Conservation (phyloP, 495 filamentous ascomycete genomes). For the Terfezia boudieri region DNA sequence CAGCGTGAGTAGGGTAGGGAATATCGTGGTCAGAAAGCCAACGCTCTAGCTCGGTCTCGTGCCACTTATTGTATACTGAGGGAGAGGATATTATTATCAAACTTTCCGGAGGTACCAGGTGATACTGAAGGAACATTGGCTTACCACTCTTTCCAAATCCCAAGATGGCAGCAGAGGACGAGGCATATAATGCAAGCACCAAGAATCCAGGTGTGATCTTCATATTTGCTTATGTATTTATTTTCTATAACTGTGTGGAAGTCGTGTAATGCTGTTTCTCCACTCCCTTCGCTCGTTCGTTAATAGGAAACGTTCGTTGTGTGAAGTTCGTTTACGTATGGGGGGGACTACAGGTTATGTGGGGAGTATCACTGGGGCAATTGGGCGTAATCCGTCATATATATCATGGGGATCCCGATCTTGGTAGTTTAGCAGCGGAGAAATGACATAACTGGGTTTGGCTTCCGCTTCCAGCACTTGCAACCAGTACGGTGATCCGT, state of each 20-base stretch:
- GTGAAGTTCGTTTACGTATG: not conserved
- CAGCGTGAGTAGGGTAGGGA: slow-evolving; percentile 62
- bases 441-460: too few species aligned
- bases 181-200: slow-evolving; percentile 9
- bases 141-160: slow-evolving; percentile 13
- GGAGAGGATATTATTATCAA: not conserved
- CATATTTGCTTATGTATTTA: not conserved
- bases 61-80: slow-evolving; percentile 87
- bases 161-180: slow-evolving; percentile 6
- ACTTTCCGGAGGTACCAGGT: not conserved
- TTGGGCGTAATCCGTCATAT: not conserved
- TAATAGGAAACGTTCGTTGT: too few species aligned
- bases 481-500: too few species aligned
- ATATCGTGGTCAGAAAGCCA: slow-evolving; percentile 92
- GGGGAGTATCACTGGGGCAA: not conserved
- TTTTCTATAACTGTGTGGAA: not conserved
- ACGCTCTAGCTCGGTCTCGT: slow-evolving; percentile 88
- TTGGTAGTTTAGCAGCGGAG: too few species aligned
- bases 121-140: not conserved
- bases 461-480: too few species aligned
- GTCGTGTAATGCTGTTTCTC: too few species aligned
- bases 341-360: not conserved
- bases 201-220: slow-evolving; percentile 14
- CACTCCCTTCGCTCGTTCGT: too few species aligned
- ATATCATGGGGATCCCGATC: too few species aligned